phyloP scores from a whole-genome alignment of 345 rosid genomes.

The Rhodamnia argentea region DNA sequence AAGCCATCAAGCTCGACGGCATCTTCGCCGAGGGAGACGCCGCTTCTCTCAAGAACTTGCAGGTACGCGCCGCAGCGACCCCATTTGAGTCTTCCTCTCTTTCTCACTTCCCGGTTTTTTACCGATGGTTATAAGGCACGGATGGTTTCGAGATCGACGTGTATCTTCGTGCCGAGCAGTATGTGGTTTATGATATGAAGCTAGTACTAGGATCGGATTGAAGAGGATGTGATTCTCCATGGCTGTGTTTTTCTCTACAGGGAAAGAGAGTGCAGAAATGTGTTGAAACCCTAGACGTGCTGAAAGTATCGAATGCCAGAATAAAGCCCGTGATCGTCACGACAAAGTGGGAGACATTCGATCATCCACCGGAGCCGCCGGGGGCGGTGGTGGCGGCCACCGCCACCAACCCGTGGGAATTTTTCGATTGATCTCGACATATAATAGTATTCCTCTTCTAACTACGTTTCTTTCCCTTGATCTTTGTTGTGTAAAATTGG shows the following conservation, averaged over 20 bases:
- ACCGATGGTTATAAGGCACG: neutral
- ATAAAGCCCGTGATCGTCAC: constrained; percentile 19
- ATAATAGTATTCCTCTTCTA: neutral
- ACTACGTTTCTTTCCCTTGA: neutral
- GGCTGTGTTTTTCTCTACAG: constrained; percentile 10
- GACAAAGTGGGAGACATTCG: constrained; percentile 39
- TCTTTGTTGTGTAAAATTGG: neutral
- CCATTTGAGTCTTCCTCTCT: neutral
- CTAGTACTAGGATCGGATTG: neutral
- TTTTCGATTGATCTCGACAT: constrained; percentile 24
- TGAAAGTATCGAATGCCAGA: constrained; percentile 26
- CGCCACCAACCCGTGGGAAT: constrained; percentile 14
- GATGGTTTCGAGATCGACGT: neutral
- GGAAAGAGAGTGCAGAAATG: constrained; percentile 34
- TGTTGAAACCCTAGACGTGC: constrained; percentile 29
- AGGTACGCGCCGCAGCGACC: constrained; percentile 6
- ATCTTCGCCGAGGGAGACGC: constrained; percentile 33
- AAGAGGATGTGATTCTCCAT: neutral
- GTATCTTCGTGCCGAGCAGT: too few relatives aligned
- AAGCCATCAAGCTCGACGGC: constrained; percentile 40
- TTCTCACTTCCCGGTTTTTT: neutral
- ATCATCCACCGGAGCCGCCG: constrained; percentile 8
- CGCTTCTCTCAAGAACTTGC: constrained; percentile 22
- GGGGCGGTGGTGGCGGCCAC: neutral
- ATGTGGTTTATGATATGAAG: too few relatives aligned